Evolutionary conservation across 345 rosid genomes (phyloP).

Genomic region (Trapa bicornis): DNA sequence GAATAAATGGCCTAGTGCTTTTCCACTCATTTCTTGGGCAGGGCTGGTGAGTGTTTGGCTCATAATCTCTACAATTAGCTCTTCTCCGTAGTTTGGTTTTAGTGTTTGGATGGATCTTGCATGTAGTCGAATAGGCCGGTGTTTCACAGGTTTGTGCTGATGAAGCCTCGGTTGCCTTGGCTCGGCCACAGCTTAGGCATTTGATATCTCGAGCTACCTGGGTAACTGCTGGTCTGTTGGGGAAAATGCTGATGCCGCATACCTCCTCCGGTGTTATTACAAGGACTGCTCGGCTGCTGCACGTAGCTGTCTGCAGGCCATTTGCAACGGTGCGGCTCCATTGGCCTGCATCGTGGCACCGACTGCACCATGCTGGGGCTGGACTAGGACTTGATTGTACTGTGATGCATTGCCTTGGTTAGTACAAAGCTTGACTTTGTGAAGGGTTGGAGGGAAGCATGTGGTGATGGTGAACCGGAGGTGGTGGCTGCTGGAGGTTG

Average conservation of each 20-base stretch:
- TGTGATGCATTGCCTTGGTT: background rate
- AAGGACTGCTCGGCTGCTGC: background rate
- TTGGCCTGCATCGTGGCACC: background rate
- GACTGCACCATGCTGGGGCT: background rate
- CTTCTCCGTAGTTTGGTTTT: too few relatives aligned
- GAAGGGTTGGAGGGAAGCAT: background rate
- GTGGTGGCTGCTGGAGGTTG: background rate
- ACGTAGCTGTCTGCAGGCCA: background rate
- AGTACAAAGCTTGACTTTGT: background rate
- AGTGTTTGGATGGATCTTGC: conserved; percentile 19
- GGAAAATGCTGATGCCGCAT: background rate
- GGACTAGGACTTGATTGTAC: background rate
- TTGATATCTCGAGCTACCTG: conserved; percentile 1
- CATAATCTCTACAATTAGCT: too few relatives aligned
- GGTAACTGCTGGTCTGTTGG: conserved; percentile 6
- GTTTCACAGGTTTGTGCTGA: conserved; percentile 13
- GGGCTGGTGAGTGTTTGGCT: too few relatives aligned
- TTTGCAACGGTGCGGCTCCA: background rate
- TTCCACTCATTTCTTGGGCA: too few relatives aligned
- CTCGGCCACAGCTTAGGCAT: conserved; percentile 5
- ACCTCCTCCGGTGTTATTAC: conserved; percentile 1
- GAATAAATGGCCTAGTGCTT: too few relatives aligned
- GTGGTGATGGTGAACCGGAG: background rate
- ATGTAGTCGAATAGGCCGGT: conserved; percentile 26
- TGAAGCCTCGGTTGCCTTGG: background rate